Base-by-base conservation (phyloP, 805 yeast species). In the Yarrowia sp. region DNA sequence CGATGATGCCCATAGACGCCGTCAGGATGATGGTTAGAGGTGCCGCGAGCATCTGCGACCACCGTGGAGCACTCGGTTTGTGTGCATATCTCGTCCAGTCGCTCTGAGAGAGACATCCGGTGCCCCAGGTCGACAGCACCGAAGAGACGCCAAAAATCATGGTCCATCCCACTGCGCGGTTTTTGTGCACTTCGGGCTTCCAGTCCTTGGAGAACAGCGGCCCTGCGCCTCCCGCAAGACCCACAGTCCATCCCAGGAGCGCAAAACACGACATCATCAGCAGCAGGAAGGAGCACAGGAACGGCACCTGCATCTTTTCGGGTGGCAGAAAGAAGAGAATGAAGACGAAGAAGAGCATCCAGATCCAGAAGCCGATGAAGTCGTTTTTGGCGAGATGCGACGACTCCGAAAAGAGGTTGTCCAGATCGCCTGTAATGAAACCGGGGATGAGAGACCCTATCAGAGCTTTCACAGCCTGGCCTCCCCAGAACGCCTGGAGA, bases 401-500 rank as follows among this genome's bases (percentile, higher is more conserved):
- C 32, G 77, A 76, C 32, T 68, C 73, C 33, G 75, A 80, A 42
- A 77, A 67, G 3, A 78, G 74, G 66, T 79, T 77, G 61, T 72
- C 69, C 69, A 80, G 70, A 39, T 69, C 71, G 67, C 72, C 58
- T 0, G 58, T 51, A 10, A 51, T 67, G 66, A 73, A 80, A 12
- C 72, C 66, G 13, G 76, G 71, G 65, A 77, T 75, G 68, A 77
- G 21, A 13, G 77, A 69, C n/a, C 76, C 71, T 14, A 80, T 63
- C 22, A 79, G 68, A 19, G 74, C 70, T 19, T 74, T 72, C 4
- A 80, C 66, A 51, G 80, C 71, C 44, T 75, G 75, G 6, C 80
- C 83, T 51, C 84, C 83, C 14, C 79, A 73, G 68, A 73, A 80
- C 0, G 81, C 70, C 63, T 79, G 81, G 9, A 77, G 75, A 3